Evolutionary conservation across 371 early-diverging fungal species (phyloP).

Genomic region (Mortierella sp.): DNA sequence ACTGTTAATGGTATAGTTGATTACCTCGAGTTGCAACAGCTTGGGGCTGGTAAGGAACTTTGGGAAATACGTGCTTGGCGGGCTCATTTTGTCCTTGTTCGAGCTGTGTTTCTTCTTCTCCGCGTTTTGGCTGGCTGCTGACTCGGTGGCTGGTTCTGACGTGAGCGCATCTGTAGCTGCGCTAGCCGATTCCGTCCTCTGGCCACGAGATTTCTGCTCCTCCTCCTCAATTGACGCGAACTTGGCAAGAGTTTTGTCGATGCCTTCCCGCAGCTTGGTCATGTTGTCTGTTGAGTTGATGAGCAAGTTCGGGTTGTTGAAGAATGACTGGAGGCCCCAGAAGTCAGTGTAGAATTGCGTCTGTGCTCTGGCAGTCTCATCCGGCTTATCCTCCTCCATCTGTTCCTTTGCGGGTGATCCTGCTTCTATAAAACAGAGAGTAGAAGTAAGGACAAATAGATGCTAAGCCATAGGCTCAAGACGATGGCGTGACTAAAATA

Average conservation of each 20-base stretch:
- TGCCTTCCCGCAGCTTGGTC: slow-evolving; percentile 16
- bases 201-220: slow-evolving; percentile 57
- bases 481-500: neutral
- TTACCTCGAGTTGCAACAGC: slow-evolving; percentile 79
- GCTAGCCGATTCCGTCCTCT: slow-evolving; percentile 31
- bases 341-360: slow-evolving; percentile 43
- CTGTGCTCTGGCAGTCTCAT: slow-evolving; percentile 3
- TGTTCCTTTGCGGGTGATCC: neutral
- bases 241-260: slow-evolving; percentile 30
- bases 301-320: slow-evolving; percentile 39
- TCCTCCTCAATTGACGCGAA: slow-evolving; percentile 56
- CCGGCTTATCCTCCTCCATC: slow-evolving; percentile 54
- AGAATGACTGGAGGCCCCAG: slow-evolving; percentile 50
- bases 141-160: neutral
- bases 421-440: neutral
- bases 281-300: slow-evolving; percentile 26
- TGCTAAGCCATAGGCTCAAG: neutral
- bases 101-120: slow-evolving; percentile 34
- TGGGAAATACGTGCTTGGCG: slow-evolving; percentile 73
- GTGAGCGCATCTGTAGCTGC: slow-evolving; percentile 12
- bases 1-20: neutral
- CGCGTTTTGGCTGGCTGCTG: neutral
- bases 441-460: neutral
- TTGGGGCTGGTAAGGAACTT: slow-evolving; percentile 80
- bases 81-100: slow-evolving; percentile 30